phyloP scores from a whole-genome alignment of 208 protist species.

The Crithidia bombi region DNA sequence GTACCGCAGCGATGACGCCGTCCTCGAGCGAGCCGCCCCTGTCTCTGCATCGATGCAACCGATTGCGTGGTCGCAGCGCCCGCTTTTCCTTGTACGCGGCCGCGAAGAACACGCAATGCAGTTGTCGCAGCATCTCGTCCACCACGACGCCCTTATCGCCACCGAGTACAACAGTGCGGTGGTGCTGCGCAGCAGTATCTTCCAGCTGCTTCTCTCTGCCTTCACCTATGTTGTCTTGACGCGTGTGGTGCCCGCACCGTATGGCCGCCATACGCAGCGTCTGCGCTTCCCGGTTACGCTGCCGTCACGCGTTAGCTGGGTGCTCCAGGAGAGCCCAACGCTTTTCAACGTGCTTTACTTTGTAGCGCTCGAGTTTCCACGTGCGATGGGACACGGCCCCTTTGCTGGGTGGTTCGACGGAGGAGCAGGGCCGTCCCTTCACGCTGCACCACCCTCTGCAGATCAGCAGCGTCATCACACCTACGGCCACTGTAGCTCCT shows the following conservation, averaged over 20 bases:
- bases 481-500: conserved; percentile 18
- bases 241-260: conserved; percentile 42
- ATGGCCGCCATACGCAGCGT: conserved; percentile 37
- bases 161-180: conserved; percentile 29
- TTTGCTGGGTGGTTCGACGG: not conserved
- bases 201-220: conserved; percentile 40
- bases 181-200: conserved; percentile 17
- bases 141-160: conserved; percentile 4
- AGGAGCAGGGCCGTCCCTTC: not conserved
- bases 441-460: not conserved
- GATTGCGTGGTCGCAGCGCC: conserved; percentile 8
- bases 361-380: conserved; percentile 57
- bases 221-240: conserved; percentile 39
- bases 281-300: conserved; percentile 24
- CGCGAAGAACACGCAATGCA: not conserved
- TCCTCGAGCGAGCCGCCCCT: not conserved
- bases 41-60: not conserved
- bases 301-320: conserved; percentile 58
- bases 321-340: conserved; percentile 76
- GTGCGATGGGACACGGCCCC: conserved; percentile 22
- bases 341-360: conserved; percentile 71
- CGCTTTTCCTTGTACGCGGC: conserved; percentile 8
- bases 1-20: not conserved
- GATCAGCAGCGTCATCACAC: not conserved
- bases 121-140: conserved; percentile 4